Percentiles rank a stretch among this genome's conserved stretches.
These are phyloP conservation scores for Suillus subluteus DNA, from an alignment of 768 basidiomycete species.

Conservation along the genomic window DNA sequence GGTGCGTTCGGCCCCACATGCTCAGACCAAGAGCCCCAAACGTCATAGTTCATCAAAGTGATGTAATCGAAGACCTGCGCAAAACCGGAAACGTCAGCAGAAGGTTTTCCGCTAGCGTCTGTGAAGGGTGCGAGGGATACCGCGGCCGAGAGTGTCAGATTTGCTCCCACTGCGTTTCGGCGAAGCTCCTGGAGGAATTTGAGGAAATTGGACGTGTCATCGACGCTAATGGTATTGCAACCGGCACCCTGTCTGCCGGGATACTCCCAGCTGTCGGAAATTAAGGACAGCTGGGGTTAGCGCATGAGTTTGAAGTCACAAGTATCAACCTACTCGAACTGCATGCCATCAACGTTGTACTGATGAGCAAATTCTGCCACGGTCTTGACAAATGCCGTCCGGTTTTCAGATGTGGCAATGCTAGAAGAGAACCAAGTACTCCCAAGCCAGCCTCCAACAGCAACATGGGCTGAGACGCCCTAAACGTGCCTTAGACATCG, in stretches of 20 bases:
- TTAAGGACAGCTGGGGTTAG: constrained; percentile 11
- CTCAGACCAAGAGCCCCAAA: constrained; percentile 55
- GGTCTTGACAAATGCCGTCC: constrained; percentile 58
- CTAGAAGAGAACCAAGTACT: constrained; percentile 56
- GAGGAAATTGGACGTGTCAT: constrained; percentile 80
- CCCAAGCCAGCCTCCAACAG: constrained; percentile 65
- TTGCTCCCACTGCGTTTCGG: constrained; percentile 47
- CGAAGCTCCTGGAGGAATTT: constrained; percentile 74
- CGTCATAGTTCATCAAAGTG: constrained; percentile 67
- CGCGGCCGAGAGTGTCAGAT: constrained; percentile 73
- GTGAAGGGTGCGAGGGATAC: constrained; percentile 66
- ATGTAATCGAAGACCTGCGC: constrained; percentile 71
- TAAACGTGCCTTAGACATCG: constrained; percentile 20
- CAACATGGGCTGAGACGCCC: constrained; percentile 55
- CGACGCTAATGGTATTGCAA: constrained; percentile 60
- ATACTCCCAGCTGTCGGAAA: constrained; percentile 80
- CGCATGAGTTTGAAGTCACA: constrained; percentile 18
- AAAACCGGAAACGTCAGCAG: constrained; percentile 73
- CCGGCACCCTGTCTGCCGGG: constrained; percentile 67
- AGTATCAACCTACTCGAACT: constrained; percentile 52
- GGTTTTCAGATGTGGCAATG: constrained; percentile 51
- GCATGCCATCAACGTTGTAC: constrained; percentile 59
- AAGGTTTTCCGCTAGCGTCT: constrained; percentile 60
- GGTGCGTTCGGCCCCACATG: constrained; percentile 82
- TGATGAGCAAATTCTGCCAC: constrained; percentile 47